Percentiles rank a stretch among this genome's conserved stretches.
Conservation (phyloP, 768 basidiomycete species). For the Pleurotus platypus region DNA sequence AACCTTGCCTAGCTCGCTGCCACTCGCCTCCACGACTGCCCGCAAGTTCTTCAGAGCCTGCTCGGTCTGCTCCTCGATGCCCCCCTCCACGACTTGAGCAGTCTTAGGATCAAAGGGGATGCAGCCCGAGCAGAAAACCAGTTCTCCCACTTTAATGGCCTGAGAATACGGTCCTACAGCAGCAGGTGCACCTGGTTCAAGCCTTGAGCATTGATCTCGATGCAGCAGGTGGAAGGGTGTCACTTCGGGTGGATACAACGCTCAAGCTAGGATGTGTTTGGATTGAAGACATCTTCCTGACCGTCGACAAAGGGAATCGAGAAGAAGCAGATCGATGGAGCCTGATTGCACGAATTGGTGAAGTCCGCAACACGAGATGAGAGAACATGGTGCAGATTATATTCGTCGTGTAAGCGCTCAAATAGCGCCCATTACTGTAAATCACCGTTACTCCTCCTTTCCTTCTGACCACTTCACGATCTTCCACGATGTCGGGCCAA, state of each 20-base stretch:
- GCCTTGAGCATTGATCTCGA: background rate
- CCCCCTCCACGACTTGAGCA: constrained; percentile 67
- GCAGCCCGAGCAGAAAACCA: constrained; percentile 88
- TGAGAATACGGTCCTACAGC: constrained; percentile 89
- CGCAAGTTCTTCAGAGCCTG: constrained; percentile 87
- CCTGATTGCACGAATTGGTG: constrained; percentile 5
- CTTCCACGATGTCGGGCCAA: constrained; percentile 48
- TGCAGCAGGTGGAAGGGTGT: background rate
- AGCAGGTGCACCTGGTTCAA: constrained; percentile 60
- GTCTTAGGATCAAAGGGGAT: constrained; percentile 78
- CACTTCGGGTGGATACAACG: constrained; percentile 5
- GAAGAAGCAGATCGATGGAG: background rate
- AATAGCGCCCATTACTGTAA: background rate
- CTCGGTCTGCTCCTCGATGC: constrained; percentile 75
- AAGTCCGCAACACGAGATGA: constrained; percentile 4
- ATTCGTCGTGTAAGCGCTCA: background rate
- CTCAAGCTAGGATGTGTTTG: constrained; percentile 3
- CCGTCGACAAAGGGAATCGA: background rate
- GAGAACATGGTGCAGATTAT: background rate
- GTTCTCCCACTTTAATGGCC: constrained; percentile 77
- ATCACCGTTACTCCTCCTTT: too few species aligned
- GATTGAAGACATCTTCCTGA: background rate
- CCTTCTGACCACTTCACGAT: background rate
- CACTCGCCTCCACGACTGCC: constrained; percentile 79
- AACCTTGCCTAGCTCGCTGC: constrained; percentile 74